A percentile compares a stretch with the other conserved stretches of the same genome.
These are phyloP conservation scores for Radiomyces spectabilis DNA, from an alignment of 192 early-diverging fungal species.

Conservation along the genomic window DNA sequence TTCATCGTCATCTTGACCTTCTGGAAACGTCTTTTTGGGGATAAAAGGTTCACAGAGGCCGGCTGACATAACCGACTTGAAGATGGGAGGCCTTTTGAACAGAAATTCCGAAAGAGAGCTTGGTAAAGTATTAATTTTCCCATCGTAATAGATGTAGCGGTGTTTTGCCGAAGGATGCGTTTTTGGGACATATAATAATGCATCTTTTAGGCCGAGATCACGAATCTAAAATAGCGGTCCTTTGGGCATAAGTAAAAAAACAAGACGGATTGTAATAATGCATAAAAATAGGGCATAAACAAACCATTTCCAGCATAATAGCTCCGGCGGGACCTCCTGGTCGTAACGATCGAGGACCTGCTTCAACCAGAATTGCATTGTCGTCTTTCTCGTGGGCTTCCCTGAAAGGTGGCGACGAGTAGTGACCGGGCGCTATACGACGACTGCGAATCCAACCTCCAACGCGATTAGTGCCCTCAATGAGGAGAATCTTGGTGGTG, in stretches of 20 bases:
- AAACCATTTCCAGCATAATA: slow-evolving; percentile 75
- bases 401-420: not conserved
- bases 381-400: slow-evolving; percentile 6
- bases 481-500: slow-evolving; percentile 53
- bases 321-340: slow-evolving; percentile 62
- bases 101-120: slow-evolving; percentile 24
- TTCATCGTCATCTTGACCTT: slow-evolving; percentile 65
- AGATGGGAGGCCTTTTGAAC: slow-evolving; percentile 25
- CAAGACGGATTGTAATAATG: no score
- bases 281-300: no score
- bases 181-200: slow-evolving; percentile 53
- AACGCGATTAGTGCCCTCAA: slow-evolving; percentile 60
- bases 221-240: slow-evolving; percentile 39
- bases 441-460: slow-evolving; percentile 87
- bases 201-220: slow-evolving; percentile 48
- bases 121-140: slow-evolving; percentile 61
- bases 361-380: slow-evolving; percentile 55
- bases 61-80: slow-evolving; percentile 49
- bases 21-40: not conserved
- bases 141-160: slow-evolving; percentile 73
- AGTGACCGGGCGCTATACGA: slow-evolving; percentile 27
- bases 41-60: slow-evolving; percentile 53
- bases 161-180: slow-evolving; percentile 68
- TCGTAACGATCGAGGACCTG: slow-evolving; percentile 79
- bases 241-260: no score